phyloP scores from a whole-genome alignment of 805 yeast species.

The Kuraishia hungarica region DNA sequence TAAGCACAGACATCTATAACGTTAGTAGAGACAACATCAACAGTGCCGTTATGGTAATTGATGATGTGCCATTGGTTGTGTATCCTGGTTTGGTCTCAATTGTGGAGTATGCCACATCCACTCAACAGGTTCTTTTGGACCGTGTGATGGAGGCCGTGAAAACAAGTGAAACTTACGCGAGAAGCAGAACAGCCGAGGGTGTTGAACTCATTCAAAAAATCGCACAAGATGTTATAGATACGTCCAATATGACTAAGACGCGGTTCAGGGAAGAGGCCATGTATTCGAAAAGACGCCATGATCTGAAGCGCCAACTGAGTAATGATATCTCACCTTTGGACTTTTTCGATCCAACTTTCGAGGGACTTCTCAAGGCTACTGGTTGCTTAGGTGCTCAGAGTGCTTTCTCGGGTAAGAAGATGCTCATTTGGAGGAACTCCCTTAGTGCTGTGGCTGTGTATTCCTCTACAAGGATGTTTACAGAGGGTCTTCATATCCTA shows the following conservation, averaged over 20 bases:
- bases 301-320: slow-evolving; percentile 46
- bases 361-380: slow-evolving; percentile 42
- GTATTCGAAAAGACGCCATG: slow-evolving; percentile 73
- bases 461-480: slow-evolving; percentile 6
- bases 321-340: slow-evolving; percentile 60
- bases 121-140: slow-evolving; percentile 60
- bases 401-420: slow-evolving; percentile 1
- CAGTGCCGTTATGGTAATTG: slow-evolving; percentile 37
- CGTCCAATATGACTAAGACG: slow-evolving; percentile 36
- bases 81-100: slow-evolving; percentile 58
- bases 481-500: slow-evolving; percentile 16
- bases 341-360: slow-evolving; percentile 69
- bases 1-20: slow-evolving; percentile 51
- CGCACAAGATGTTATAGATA: slow-evolving; percentile 45
- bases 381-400: slow-evolving; percentile 21
- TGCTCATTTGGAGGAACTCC: slow-evolving; percentile 21
- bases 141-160: slow-evolving; percentile 57
- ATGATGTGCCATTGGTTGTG: slow-evolving; percentile 25
- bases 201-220: slow-evolving; percentile 54
- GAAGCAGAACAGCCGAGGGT: slow-evolving; percentile 44
- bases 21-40: slow-evolving; percentile 46
- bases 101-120: slow-evolving; percentile 59
- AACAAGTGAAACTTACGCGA: slow-evolving; percentile 62
- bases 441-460: slow-evolving; percentile 18
- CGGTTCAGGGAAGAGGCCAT: slow-evolving; percentile 65